Evolutionary conservation across 306 rosid genomes (phyloP).

Genomic region (Malus orientalis): DNA sequence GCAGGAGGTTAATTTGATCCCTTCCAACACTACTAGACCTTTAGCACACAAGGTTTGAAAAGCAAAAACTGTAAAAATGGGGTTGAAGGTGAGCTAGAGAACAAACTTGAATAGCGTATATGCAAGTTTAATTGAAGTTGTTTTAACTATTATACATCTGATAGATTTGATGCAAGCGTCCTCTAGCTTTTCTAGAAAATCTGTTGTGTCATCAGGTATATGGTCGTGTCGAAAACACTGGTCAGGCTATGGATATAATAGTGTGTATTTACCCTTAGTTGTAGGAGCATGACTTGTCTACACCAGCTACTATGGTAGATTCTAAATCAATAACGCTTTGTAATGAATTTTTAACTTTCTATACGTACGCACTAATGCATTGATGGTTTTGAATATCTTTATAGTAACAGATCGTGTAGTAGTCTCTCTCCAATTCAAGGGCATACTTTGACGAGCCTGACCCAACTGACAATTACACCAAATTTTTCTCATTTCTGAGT

Average conservation of each 20-base stretch:
- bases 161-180: neutral
- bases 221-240: neutral
- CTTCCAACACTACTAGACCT: neutral
- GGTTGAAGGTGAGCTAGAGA: neutral
- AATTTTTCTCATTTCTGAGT: neutral
- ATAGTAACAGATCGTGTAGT: neutral
- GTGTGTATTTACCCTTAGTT: too few species aligned
- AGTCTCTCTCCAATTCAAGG: neutral
- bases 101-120: neutral
- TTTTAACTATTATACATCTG: too few species aligned
- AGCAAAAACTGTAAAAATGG: neutral
- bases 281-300: neutral
- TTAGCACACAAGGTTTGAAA: neutral
- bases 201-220: too few species aligned
- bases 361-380: neutral
- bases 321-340: too few species aligned
- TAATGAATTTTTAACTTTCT: too few species aligned
- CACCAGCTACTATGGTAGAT: too few species aligned
- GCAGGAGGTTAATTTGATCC: neutral
- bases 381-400: neutral
- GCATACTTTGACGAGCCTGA: neutral
- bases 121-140: too few species aligned
- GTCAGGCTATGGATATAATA: too few species aligned
- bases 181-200: neutral
- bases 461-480: neutral